Evolutionary conservation across 352 stramenopile species (phyloP), one percentile per base, ranked within the genome.

Genomic region (Phytophthora ohioensis): DNA sequence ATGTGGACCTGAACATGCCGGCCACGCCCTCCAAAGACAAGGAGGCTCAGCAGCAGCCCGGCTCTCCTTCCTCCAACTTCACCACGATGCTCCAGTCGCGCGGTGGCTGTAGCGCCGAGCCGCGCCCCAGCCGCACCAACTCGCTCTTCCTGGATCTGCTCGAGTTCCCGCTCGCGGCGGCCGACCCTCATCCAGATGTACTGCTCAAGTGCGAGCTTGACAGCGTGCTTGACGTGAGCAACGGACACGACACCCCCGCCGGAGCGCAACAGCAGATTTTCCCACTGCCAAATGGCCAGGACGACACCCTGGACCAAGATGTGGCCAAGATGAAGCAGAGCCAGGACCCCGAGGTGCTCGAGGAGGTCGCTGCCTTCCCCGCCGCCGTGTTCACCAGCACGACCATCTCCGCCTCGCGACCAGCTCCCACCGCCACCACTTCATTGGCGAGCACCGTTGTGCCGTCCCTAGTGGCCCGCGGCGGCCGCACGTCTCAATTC

Each of bases 191-290:
- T 32, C 48, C 72, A 13, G 76, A 80, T 49, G 57, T 63, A 12
- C 61, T 71, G 47, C 64, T 80, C 64, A 83, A 83, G 65, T 75
- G 72, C 46, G 72, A 83, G 47, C 55, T 80, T 2, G 69, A 83
- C 47, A 71, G 49, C 55, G 71, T 82, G 31, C 67, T 83, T 35
- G 64, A 78, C 60, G 53, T 78, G 57, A 56, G 53, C 53, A 67
- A 73, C 53, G 72, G 59, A 3, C 62, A 76, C 41, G 57, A 71
- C 54, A 76, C 68, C 10, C 63, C 72, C 2, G 57, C 68, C 8
- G 72, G 63, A 30, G 58, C 62, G 13, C 62, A 76, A 34, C 72
- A 74, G 39, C 72, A 66, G 58, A 64, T 79, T 39, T 76, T 67
- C 49, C 72, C 67, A 21, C 59, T 76, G 6, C 72, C 72, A 36